These are phyloP conservation scores for Globisporangium mamillatum DNA, from an alignment of 352 stramenopile species.

Conservation along the genomic window DNA sequence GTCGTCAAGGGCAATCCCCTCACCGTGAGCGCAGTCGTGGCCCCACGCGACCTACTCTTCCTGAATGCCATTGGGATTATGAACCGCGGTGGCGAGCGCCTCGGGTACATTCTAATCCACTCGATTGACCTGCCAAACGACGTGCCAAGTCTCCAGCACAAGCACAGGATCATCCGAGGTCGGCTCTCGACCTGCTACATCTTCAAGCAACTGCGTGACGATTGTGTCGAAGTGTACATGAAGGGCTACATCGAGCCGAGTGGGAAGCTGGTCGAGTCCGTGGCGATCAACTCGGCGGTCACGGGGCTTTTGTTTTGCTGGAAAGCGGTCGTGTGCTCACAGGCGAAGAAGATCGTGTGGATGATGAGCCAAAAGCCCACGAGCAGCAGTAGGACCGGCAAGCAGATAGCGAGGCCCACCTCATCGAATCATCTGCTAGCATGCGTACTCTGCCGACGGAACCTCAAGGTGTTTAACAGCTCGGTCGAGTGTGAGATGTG, in stretches of 20 bases:
- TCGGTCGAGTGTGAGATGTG: slow-evolving; percentile 40
- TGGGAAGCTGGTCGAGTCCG: slow-evolving; percentile 38
- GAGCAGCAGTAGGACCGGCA: slow-evolving; percentile 3
- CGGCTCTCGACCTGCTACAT: slow-evolving; percentile 26
- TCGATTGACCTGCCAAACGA: slow-evolving; percentile 7
- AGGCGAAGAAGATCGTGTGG: slow-evolving; percentile 72
- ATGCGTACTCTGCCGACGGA: slow-evolving; percentile 34
- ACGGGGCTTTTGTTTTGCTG: slow-evolving; percentile 55
- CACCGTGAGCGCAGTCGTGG: slow-evolving; percentile 28
- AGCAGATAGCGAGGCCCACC: too few relatives aligned
- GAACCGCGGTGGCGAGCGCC: slow-evolving; percentile 7
- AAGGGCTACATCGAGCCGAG: slow-evolving; percentile 47
- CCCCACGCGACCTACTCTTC: slow-evolving; percentile 39
- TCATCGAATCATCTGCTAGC: neutral
- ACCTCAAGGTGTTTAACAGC: slow-evolving; percentile 33
- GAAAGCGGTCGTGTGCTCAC: slow-evolving; percentile 56
- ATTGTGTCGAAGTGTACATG: slow-evolving; percentile 63
- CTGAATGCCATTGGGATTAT: slow-evolving; percentile 34
- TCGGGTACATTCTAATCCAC: slow-evolving; percentile 19
- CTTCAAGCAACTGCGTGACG: slow-evolving; percentile 48
- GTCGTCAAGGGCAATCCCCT: slow-evolving; percentile 36
- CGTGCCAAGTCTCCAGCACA: slow-evolving; percentile 2
- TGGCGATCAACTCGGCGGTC: slow-evolving; percentile 41
- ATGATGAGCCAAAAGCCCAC: slow-evolving; percentile 26
- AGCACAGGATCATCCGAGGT: slow-evolving; percentile 9